A percentile compares a stretch with the other conserved stretches of the same genome.
phyloP scores from a whole-genome alignment of 139 green algal genomes.

The Coccomyxa sp. region DNA sequence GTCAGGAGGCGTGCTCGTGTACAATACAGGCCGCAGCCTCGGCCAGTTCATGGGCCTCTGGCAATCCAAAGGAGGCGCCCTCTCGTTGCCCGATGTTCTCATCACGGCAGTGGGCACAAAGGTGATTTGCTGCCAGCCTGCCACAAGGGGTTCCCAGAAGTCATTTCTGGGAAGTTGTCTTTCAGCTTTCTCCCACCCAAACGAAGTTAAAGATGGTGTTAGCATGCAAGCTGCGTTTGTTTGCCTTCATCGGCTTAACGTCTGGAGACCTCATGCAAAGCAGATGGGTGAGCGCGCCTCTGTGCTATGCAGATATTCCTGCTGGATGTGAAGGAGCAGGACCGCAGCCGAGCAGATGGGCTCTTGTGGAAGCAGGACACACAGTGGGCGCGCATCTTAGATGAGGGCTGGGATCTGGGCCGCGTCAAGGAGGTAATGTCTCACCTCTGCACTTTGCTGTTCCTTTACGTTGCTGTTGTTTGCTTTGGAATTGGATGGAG shows the following conservation, averaged over 20 bases:
- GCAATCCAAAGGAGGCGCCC: constrained; percentile 51
- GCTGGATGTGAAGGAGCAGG: constrained; percentile 45
- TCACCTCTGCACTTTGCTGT: neutral
- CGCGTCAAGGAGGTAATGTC: constrained; percentile 7
- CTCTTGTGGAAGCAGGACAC: constrained; percentile 73
- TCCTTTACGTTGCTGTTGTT: neutral
- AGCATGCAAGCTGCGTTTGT: too few species aligned
- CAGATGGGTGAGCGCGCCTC: neutral
- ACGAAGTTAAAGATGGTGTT: too few species aligned
- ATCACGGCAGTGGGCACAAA: constrained; percentile 89
- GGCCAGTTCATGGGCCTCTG: constrained; percentile 73
- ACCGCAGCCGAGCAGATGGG: constrained; percentile 40
- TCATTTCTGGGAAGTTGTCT: too few species aligned
- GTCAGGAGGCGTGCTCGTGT: constrained; percentile 68
- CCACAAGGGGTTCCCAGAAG: neutral
- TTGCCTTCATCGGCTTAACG: too few species aligned
- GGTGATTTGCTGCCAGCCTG: constrained; percentile 23
- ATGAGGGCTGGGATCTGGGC: constrained; percentile 70
- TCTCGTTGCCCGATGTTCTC: constrained; percentile 77
- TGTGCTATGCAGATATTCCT: constrained; percentile 54
- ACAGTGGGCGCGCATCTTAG: constrained; percentile 61
- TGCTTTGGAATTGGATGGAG: neutral
- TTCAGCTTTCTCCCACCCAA: too few species aligned
- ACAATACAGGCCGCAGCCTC: constrained; percentile 77
- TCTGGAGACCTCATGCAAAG: too few species aligned